phyloP scores from a whole-genome alignment of 1,284 basidiomycete species.

The Heterobasidion occidentale region DNA sequence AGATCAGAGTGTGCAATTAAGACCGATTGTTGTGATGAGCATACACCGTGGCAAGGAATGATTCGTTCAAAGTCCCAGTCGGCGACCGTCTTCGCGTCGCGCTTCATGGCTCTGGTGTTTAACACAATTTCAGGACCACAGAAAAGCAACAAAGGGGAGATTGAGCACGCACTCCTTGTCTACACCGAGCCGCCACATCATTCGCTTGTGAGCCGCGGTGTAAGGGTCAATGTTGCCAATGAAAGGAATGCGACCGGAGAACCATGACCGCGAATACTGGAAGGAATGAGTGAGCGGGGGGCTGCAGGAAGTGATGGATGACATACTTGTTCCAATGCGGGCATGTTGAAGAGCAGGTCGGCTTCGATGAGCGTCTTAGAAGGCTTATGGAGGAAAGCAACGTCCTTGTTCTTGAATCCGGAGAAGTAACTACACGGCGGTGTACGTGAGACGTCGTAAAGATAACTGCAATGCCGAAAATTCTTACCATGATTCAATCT shows the following conservation, averaged over 20 bases:
- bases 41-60: slow-evolving; percentile 89
- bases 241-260: slow-evolving; percentile 38
- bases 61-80: slow-evolving; percentile 86
- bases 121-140: neutral
- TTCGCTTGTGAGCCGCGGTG: slow-evolving; percentile 48
- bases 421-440: slow-evolving; percentile 61
- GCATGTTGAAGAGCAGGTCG: slow-evolving; percentile 89
- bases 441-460: neutral
- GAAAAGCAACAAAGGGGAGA: neutral
- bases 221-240: slow-evolving; percentile 46
- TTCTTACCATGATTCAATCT: slow-evolving; percentile 55
- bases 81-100: slow-evolving; percentile 63
- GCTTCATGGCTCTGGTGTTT: slow-evolving; percentile 58
- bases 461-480: neutral
- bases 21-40: slow-evolving; percentile 12
- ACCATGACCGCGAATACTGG: slow-evolving; percentile 15
- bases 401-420: slow-evolving; percentile 80
- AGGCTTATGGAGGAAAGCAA: slow-evolving; percentile 80
- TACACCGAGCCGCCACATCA: slow-evolving; percentile 41
- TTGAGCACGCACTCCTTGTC: slow-evolving; percentile 51
- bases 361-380: slow-evolving; percentile 80
- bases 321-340: slow-evolving; percentile 75
- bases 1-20: neutral
- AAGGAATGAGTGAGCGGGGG: neutral
- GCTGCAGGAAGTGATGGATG: neutral